A percentile compares a stretch with the other conserved stretches of the same genome.
Evolutionary conservation across 768 basidiomycete genomes (phyloP).

Genomic region (Tulasnella sp.): DNA sequence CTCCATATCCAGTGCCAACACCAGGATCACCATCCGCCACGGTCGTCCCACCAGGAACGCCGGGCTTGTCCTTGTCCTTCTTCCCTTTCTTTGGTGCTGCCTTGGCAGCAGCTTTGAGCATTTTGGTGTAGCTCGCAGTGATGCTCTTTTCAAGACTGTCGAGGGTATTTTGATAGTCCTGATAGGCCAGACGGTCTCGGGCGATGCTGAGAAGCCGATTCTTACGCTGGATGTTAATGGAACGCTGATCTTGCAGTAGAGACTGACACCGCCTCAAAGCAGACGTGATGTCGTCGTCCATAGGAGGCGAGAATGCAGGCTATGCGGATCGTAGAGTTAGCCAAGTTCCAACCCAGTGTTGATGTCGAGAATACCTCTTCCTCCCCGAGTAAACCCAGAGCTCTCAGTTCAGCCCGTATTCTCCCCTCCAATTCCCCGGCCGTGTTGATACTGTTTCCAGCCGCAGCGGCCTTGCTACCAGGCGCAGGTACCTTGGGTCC

Average conservation of each 20-base stretch:
- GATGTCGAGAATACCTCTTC: conserved; percentile 26
- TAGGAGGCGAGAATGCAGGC: conserved; percentile 65
- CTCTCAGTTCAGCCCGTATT: conserved; percentile 28
- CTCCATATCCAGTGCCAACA: conserved; percentile 57
- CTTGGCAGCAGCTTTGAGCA: conserved; percentile 34
- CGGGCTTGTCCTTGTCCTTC: conserved; percentile 32
- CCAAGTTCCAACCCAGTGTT: conserved; percentile 1
- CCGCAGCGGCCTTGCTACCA: conserved; percentile 52
- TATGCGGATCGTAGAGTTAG: conserved; percentile 27
- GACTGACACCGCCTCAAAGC: conserved; percentile 83
- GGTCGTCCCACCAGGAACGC: conserved; percentile 57
- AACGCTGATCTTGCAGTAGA: conserved; percentile 65
- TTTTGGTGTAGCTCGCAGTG: conserved; percentile 73
- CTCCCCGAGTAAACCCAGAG: conserved; percentile 36
- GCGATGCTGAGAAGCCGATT: conserved; percentile 64
- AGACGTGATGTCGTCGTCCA: conserved; percentile 87
- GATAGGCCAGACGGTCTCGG: conserved; percentile 79
- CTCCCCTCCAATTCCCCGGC: conserved; percentile 66
- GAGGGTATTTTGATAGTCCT: conserved; percentile 79
- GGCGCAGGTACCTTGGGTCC: conserved; percentile 6
- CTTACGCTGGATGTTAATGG: conserved; percentile 78
- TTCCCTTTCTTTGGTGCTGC: conserved; percentile 58
- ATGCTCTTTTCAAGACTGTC: conserved; percentile 86
- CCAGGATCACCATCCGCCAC: conserved; percentile 42
- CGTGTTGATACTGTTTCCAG: conserved; percentile 55